Percentiles rank a stretch among this genome's conserved stretches.
These are phyloP conservation scores for Hygrophoropsis aurantiaca DNA, from an alignment of 768 basidiomycete species.

Conservation along the genomic window DNA sequence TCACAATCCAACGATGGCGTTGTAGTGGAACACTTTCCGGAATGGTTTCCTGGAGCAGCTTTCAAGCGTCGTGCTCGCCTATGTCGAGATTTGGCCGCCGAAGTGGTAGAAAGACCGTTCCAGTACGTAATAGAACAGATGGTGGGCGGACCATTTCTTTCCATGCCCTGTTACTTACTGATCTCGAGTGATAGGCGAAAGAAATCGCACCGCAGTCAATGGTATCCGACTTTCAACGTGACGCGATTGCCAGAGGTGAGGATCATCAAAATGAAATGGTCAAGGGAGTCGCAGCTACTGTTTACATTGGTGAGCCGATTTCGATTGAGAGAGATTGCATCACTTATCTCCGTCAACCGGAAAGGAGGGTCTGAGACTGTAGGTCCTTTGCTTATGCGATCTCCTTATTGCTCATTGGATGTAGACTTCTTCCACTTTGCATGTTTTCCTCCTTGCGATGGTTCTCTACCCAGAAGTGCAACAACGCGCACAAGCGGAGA, in stretches of 20 bases:
- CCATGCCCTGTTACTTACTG: too few relatives aligned
- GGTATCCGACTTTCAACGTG: slow-evolving; percentile 1
- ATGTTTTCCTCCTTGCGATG: neutral
- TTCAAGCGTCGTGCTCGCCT: neutral
- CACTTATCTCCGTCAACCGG: neutral
- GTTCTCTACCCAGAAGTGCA: neutral
- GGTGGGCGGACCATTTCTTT: neutral
- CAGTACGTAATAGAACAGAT: neutral
- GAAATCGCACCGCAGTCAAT: neutral
- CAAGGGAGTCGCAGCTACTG: neutral
- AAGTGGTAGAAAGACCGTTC: neutral
- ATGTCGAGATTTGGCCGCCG: neutral
- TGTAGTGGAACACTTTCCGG: too few relatives aligned
- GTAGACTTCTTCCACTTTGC: neutral
- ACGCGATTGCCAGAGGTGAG: too few relatives aligned
- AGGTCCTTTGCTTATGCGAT: neutral
- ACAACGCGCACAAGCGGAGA: neutral
- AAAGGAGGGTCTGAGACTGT: neutral
- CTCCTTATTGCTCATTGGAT: neutral
- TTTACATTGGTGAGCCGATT: neutral
- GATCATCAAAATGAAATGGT: neutral
- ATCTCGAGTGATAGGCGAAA: neutral
- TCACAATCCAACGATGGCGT: too few relatives aligned
- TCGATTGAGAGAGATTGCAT: neutral
- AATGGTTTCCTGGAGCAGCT: neutral